Base-by-base conservation (phyloP, 163 green algal species). In the Scenedesmus sp. region DNA sequence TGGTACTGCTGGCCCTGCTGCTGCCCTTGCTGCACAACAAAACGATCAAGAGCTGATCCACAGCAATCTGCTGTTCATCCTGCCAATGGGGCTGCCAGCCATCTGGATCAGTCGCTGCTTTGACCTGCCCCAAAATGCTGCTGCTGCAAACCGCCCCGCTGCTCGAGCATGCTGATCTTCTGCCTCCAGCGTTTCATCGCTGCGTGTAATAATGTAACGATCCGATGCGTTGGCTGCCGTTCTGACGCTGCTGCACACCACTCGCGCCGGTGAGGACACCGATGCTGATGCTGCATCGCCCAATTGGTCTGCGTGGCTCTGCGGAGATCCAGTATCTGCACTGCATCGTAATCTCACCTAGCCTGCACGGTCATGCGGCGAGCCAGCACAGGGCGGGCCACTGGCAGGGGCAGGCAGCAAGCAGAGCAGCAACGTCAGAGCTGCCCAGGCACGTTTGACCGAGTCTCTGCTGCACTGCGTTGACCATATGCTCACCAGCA, bases 331-430 rank as follows among this genome's bases (percentile, higher is more conserved):
- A 79, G 64, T n/a, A 66, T n/a, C 18, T 66, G 13, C 12, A 18
- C 6, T 54, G 23, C 20, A 79, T 52, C 70, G 23, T 79, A 13
- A 26, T 7, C 89, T 84, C 82, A 93, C 90, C 90, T 93, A 77
- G 90, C 90, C 66, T 89, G 90, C 90, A 93, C 90, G 62, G 70
- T 62, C 66, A 93, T 77, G 26, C 59, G 67, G 83, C 82, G 90
- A 46, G 82, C 82, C 83, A 87, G 62, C 59, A 93, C 90, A 59
- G 90, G 70, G 84, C 90, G 73, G 62, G 82, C 66, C 83, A 93
- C 90, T 79, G 70, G 34, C 1, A 79, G 13, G 46, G 23, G 70
- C 70, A 79, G 84, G 54, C 90, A 88, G 90, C 90, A 46, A 87
- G n/a, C 18, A 77, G 76, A 23, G 67, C 54, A 73, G 67, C 74